Conservation (phyloP, 2,329 filamentous ascomycete species). For the Volutella citrinella region DNA sequence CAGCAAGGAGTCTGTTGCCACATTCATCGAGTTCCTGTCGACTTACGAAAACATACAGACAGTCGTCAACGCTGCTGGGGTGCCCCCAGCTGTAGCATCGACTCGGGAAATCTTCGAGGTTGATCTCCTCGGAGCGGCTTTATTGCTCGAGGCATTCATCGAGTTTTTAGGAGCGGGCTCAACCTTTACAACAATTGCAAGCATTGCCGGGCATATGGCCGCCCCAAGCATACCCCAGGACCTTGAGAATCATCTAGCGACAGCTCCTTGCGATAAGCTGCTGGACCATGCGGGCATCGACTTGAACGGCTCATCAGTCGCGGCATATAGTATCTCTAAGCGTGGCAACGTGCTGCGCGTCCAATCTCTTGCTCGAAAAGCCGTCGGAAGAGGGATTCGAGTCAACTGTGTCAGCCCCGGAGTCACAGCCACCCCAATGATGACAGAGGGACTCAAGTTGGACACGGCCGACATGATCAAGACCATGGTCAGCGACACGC, state of each 20-base stretch:
- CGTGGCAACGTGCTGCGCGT: conserved; percentile 3
- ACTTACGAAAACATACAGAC: neutral
- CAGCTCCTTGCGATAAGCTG: neutral
- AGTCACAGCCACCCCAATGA: conserved; percentile 1
- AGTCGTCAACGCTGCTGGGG: conserved; percentile 3
- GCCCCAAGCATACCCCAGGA: neutral
- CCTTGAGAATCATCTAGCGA: conserved; percentile 4
- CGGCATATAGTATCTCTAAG: conserved; percentile 5
- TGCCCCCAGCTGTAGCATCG: conserved; percentile 1
- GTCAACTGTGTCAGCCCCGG: conserved; percentile 3
- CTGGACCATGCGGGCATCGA: conserved; percentile 1
- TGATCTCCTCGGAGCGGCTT: conserved; percentile 4
- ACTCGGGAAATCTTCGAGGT: conserved; percentile 3
- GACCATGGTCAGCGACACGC: neutral
- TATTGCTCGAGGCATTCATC: conserved; percentile 7
- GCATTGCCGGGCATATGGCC: conserved; percentile 1
- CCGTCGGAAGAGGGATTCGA: neutral
- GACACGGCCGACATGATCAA: neutral
- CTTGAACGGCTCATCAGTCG: neutral
- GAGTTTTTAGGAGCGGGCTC: conserved; percentile 1
- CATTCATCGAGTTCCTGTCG: neutral
- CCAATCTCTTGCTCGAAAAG: neutral
- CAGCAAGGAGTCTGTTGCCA: neutral
- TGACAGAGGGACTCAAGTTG: neutral
- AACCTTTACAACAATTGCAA: neutral